Conservation (phyloP, 108 stramenopile genomes). For the Cyclotella baltica region DNA sequence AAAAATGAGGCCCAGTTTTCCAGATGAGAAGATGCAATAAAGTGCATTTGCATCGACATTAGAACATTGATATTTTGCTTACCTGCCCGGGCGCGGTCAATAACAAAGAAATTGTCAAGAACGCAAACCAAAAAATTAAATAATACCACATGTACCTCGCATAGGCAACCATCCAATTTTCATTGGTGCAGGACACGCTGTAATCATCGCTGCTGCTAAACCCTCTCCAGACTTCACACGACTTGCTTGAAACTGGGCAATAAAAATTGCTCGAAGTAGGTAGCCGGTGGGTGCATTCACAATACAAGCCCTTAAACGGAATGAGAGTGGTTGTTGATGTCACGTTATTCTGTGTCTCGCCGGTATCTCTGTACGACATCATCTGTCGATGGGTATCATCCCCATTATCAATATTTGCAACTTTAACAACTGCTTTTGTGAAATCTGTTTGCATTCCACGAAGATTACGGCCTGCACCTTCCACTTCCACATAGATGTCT, state of each 20-base stretch:
- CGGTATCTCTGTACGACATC: neutral
- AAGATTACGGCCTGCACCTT: neutral
- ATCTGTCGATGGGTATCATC: neutral
- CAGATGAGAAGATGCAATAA: too few species aligned
- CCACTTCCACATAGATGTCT: neutral
- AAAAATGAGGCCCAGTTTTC: too few species aligned
- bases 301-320: conserved; percentile 4
- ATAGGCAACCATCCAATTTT: conserved; percentile 19
- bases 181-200: conserved; percentile 21
- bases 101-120: conserved; percentile 4
- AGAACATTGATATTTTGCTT: neutral
- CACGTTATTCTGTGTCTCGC: neutral
- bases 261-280: conserved; percentile 14
- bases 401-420: neutral
- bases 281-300: conserved; percentile 5
- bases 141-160: conserved; percentile 35
- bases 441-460: neutral
- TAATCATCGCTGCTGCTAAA: conserved; percentile 4
- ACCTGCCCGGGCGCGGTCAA: conserved; percentile 27
- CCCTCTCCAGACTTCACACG: conserved; percentile 13
- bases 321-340: neutral
- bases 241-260: conserved; percentile 18
- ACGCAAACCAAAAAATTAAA: conserved; percentile 14
- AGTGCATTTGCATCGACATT: too few species aligned
- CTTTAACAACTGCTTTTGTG: neutral